Base-by-base conservation (phyloP, 306 rosid genomes). In the Purshia tridentata region DNA sequence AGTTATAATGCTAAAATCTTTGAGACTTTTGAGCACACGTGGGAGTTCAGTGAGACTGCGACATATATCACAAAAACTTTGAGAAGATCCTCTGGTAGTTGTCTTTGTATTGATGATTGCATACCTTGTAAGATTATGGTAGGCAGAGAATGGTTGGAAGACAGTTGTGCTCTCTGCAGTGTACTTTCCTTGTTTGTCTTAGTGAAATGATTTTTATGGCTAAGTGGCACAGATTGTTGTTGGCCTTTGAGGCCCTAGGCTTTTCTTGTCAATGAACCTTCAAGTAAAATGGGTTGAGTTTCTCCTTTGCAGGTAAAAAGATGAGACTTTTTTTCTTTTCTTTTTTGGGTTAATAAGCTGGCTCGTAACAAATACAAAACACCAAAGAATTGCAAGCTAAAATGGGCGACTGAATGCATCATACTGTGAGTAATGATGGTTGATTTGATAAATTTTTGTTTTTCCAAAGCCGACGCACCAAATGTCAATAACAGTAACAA, bases 61-160 rank as follows among this genome's bases (percentile, higher is more conserved):
- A 42, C 22, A 20, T 12, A 4, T 15, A 42, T 22, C 54, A 4
- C 40, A 14, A 9, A 12, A 54, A 20, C 54, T 42, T 55, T 44
- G 1, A 19, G 56, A 57, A 44, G 67, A 56, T 23, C 46, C 9
- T 71, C 29, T 45, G 66, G 35, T 22, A 70, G 64, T 56, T 56
- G 20, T 10, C 19, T 13, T 22, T 69, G 18, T 56, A 29, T 29
- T 29, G 35, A 29, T 29, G 35, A 29, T 29, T 29, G 35, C 2
- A 29, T 29, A 29, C 35, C 35, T 29, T 29, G 35, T 29, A 29
- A 29, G 35, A 29, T 29, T 29, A 29, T 29, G 35, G 29, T 23
- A 23, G 29, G 29, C 1, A 1, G 29, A 23, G 29, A 23, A 23
- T 23, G 29, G 35, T 29, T 29, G 35, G 35, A 29, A 29, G 35